phyloP scores from a whole-genome alignment of 2,329 filamentous ascomycete species.

The Plenodomus biglobosus region DNA sequence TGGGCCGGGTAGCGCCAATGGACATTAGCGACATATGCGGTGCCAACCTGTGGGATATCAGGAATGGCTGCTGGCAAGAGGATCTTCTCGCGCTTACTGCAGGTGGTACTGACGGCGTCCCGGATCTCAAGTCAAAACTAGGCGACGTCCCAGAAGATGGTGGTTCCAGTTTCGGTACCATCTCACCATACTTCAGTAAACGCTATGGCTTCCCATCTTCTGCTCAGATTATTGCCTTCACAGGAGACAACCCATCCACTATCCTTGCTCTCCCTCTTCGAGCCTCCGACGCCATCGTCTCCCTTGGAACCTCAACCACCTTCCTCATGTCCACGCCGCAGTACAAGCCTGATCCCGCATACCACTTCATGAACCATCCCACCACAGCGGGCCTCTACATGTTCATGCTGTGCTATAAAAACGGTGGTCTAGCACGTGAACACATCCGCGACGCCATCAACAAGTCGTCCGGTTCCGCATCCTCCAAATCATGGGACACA shows the following conservation, averaged over 20 bases:
- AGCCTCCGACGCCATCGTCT: slow-evolving; percentile 89
- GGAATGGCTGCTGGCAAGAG: slow-evolving; percentile 71
- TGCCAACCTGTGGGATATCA: slow-evolving; percentile 95
- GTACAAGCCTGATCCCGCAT: slow-evolving; percentile 85
- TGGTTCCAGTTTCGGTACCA: slow-evolving; percentile 71
- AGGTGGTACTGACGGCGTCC: slow-evolving; percentile 58
- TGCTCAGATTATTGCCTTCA: slow-evolving; percentile 82
- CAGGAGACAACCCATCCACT: slow-evolving; percentile 93
- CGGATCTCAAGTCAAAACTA: slow-evolving; percentile 73
- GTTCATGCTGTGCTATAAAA: slow-evolving; percentile 99
- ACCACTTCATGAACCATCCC: slow-evolving; percentile 98
- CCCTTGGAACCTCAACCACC: slow-evolving; percentile 90
- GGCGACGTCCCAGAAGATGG: slow-evolving; percentile 80
- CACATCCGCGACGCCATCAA: slow-evolving; percentile 82
- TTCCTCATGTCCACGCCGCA: slow-evolving; percentile 96
- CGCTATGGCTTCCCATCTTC: slow-evolving; percentile 75
- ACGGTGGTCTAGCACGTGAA: slow-evolving; percentile 90
- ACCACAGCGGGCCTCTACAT: slow-evolving; percentile 90
- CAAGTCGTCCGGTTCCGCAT: slow-evolving; percentile 44
- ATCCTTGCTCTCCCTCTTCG: slow-evolving; percentile 88
- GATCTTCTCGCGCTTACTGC: slow-evolving; percentile 74
- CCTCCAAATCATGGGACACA: slow-evolving; percentile 66
- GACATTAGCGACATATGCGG: slow-evolving; percentile 95
- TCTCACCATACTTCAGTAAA: slow-evolving; percentile 76
- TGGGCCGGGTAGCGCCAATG: slow-evolving; percentile 82